These are phyloP conservation scores for Conoideocrella luteorostrata DNA, from an alignment of 2,329 filamentous ascomycete species.

Conservation along the genomic window DNA sequence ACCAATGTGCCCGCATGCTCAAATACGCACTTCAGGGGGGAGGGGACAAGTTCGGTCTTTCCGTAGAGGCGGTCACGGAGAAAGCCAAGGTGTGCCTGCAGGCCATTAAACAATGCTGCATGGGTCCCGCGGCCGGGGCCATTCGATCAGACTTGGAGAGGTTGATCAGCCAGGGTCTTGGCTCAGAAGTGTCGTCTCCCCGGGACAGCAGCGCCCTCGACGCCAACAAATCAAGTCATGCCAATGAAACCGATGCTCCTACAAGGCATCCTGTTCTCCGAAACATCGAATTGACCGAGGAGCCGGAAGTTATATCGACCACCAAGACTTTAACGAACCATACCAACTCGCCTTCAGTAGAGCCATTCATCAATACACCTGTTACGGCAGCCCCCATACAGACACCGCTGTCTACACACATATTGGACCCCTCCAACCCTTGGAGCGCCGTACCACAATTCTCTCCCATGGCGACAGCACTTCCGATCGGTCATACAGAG, in stretches of 20 bases:
- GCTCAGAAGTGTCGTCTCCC: constrained; percentile 15
- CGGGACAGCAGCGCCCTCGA: constrained; percentile 8
- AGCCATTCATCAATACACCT: constrained; percentile 3
- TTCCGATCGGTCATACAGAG: constrained; percentile 1
- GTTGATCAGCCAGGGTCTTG: constrained; percentile 40
- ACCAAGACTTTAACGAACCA: not conserved
- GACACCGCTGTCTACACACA: not conserved
- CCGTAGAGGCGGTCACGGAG: constrained; percentile 40
- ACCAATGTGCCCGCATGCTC: constrained; percentile 48
- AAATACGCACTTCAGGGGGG: constrained; percentile 44
- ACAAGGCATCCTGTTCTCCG: constrained; percentile 13
- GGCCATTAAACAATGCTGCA: constrained; percentile 44
- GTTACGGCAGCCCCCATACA: not conserved
- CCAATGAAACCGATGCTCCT: constrained; percentile 10
- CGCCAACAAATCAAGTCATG: not conserved
- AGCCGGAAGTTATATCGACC: constrained; percentile 19
- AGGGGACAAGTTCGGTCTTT: constrained; percentile 36
- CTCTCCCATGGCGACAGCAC: not conserved
- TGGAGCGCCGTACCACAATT: constrained; percentile 1
- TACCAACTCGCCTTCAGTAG: not conserved
- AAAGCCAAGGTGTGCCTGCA: constrained; percentile 44
- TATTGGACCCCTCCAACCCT: not conserved
- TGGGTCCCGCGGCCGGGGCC: constrained; percentile 42
- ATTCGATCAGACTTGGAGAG: constrained; percentile 44
- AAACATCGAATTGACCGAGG: constrained; percentile 19